These are phyloP conservation scores for Arthrobotrys pseudoclavata DNA, from an alignment of 2,329 filamentous ascomycete species.

Conservation along the genomic window DNA sequence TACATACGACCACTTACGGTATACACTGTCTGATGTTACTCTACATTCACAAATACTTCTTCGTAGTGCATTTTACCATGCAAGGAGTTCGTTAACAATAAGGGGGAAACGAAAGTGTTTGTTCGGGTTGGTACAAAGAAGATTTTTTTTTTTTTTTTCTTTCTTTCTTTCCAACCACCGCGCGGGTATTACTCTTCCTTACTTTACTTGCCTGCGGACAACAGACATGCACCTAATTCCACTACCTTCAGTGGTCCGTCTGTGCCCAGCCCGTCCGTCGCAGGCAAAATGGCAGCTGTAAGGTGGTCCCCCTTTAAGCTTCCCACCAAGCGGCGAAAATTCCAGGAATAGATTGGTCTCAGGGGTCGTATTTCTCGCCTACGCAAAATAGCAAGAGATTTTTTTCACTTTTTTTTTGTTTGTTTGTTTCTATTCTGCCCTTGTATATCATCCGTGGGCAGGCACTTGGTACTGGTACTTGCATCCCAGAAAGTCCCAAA, in stretches of 20 bases:
- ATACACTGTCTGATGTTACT: too few species aligned
- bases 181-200: neutral
- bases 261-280: neutral
- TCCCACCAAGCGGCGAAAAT: conserved; percentile 39
- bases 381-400: conserved; percentile 33
- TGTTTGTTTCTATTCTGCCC: neutral
- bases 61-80: too few species aligned
- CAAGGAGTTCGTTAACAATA: too few species aligned
- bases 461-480: neutral
- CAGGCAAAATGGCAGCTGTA: conserved; percentile 40
- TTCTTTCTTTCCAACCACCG: too few species aligned
- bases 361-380: conserved; percentile 52
- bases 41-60: neutral
- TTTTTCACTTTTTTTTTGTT: neutral
- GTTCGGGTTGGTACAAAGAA: too few species aligned
- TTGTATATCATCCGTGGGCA: conserved; percentile 8
- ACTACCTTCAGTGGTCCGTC: neutral
- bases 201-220: neutral
- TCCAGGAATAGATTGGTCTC: conserved; percentile 60
- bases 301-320: conserved; percentile 35
- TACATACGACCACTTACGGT: too few species aligned
- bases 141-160: too few species aligned
- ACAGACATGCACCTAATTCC: conserved; percentile 14
- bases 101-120: too few species aligned
- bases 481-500: neutral